Base-by-base conservation (phyloP, 2,329 filamentous ascomycete genomes). In the Furcasterigmium sp. region DNA sequence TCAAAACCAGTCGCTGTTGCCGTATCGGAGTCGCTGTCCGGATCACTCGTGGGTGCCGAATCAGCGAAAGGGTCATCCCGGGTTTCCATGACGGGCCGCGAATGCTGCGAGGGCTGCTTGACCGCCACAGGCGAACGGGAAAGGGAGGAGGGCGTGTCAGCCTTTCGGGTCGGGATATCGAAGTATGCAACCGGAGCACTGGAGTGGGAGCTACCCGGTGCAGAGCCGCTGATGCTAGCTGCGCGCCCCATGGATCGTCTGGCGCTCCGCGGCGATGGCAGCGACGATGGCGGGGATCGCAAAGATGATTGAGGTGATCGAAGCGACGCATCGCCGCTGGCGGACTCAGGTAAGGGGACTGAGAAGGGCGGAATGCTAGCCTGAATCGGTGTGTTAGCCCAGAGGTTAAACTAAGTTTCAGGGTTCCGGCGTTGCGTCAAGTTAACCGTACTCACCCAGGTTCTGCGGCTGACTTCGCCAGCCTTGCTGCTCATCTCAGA, bases 401-500 rank as follows among this genome's bases (percentile, higher is more conserved):
- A 17, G 14, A 39, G 10, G 5, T 15, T 14, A 17, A n/a, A n/a
- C n/a, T 10, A 9, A 23, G 18, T 18, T 39, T 11, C n/a, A n/a
- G 25, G 4, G 10, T 39, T 18, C 14, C 26, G 13, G 32, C n/a
- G 32, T 5, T 19, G 11, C 26, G 14, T 20, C 14, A 23, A 17
- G 26, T n/a, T n/a, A 34, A 21, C n/a, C 25, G 17, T 20, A 63
- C 81, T 67, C 75, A 87, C 85, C 72, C 80, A 80, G 58, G 81
- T 86, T 58, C 82, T 82, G 42, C 88, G 80, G 67, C 87, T 94
- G 34, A 91, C 85, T 57, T 88, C 81, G 15, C 86, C 89, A 36
- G 90, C 90, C 56, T 87, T 83, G 59, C 82, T 83, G 59, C 94
- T 84, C 75, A 96, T 94, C 60, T 95, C 88, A 14, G 82, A 79